Conservation (phyloP, 169 alveolate species). For the Eimeria nieschulzi region DNA sequence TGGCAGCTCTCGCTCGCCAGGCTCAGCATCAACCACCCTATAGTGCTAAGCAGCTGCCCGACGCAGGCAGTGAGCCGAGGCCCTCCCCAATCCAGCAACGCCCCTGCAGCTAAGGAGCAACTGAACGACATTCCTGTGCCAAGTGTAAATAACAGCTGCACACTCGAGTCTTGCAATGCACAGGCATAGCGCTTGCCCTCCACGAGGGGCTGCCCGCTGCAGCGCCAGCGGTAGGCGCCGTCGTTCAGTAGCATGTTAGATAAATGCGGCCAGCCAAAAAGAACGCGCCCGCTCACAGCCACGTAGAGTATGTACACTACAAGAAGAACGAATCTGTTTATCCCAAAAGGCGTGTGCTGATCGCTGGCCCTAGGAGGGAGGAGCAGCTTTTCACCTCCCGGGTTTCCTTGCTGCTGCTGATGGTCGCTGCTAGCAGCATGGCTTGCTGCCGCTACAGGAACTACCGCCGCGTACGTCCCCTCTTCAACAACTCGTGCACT, state of each 20-base stretch:
- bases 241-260: slow-evolving; percentile 50
- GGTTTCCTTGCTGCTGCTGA: not conserved
- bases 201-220: slow-evolving; percentile 28
- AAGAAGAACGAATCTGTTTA: slow-evolving; percentile 51
- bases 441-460: too few species aligned
- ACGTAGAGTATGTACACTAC: slow-evolving; percentile 36
- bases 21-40: slow-evolving; percentile 63
- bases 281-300: slow-evolving; percentile 29
- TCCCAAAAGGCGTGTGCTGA: slow-evolving; percentile 63
- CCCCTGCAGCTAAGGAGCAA: slow-evolving; percentile 53
- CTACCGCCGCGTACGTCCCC: too few species aligned
- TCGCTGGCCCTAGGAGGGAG: slow-evolving; percentile 7
- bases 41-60: slow-evolving; percentile 41
- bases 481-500: too few species aligned
- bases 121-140: slow-evolving; percentile 44
- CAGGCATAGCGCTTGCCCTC: slow-evolving; percentile 50
- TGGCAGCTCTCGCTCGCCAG: slow-evolving; percentile 24
- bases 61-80: slow-evolving; percentile 44
- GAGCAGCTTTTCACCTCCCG: not conserved
- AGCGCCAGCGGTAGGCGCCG: slow-evolving; percentile 38
- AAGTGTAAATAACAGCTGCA: slow-evolving; percentile 52
- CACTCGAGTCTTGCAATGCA: slow-evolving; percentile 45
- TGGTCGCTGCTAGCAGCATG: too few species aligned
- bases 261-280: slow-evolving; percentile 73
- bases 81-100: slow-evolving; percentile 58